Conservation (phyloP, 2,329 filamentous ascomycete genomes). For the Aspergillus pseudotamarii region DNA sequence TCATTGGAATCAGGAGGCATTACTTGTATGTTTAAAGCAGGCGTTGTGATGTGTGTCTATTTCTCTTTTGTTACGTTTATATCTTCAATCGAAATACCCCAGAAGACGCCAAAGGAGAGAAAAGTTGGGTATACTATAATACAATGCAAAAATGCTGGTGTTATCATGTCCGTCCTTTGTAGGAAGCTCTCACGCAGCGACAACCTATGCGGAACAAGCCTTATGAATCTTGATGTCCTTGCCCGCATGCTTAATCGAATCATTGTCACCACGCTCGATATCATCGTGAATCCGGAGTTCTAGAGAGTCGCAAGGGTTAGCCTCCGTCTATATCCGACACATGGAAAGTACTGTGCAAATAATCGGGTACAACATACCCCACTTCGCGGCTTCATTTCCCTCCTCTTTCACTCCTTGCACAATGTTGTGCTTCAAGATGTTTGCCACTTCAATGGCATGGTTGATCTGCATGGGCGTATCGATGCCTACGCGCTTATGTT, state of each 20-base stretch:
- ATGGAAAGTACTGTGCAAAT: not conserved
- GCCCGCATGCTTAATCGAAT: conserved; percentile 71
- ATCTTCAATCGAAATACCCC: conserved; percentile 32
- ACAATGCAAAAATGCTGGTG: conserved; percentile 28
- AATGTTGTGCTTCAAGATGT: conserved; percentile 78
- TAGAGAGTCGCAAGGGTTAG: conserved; percentile 42
- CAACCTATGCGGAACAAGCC: conserved; percentile 40
- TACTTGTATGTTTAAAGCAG: conserved; percentile 35
- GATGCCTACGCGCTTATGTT: conserved; percentile 63
- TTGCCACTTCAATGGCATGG: conserved; percentile 80
- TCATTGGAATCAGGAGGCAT: conserved; percentile 31
- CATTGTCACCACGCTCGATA: conserved; percentile 91
- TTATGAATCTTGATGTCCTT: conserved; percentile 45
- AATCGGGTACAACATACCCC: conserved; percentile 31
- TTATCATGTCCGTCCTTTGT: conserved; percentile 7
- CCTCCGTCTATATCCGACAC: not conserved
- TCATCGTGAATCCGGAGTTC: conserved; percentile 86
- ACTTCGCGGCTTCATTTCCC: conserved; percentile 36
- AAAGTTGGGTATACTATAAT: conserved; percentile 44
- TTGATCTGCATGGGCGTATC: conserved; percentile 67
- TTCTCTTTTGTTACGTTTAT: conserved; percentile 29
- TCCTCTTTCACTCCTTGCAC: conserved; percentile 71
- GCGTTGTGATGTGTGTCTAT: conserved; percentile 33
- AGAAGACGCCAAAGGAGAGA: conserved; percentile 35
- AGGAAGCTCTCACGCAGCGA: not conserved